Evolutionary conservation across 2,329 filamentous ascomycete species (phyloP), one percentile per base, ranked within the genome.

Genomic region (Hypoxylon sp.): DNA sequence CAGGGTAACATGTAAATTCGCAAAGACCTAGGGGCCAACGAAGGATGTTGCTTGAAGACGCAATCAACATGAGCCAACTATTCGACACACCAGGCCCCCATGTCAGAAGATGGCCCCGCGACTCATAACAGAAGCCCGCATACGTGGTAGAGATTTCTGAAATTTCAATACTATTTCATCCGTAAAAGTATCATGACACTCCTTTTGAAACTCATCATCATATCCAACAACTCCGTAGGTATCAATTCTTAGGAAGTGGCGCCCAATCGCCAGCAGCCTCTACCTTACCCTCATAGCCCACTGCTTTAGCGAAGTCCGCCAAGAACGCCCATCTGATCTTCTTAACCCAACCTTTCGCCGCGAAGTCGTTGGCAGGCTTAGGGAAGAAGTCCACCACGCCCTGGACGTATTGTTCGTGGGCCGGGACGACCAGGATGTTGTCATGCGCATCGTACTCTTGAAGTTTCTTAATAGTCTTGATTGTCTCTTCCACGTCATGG

Each of bases 251-350:
- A 2, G 55, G 37, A n/a, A 63, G 10, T 6, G 68, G 70, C 3
- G 48, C 55, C 17, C 62, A 71, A 37, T 76, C 73, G 3, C 64
- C 68, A 56, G 68, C 68, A 4, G 61, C 48, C 33, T 64, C 71
- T 10, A 75, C 58, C 42, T 75, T 72, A 14, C 74, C 76, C 29
- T 77, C 71, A 44, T 74, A 72, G 0, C 75, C 75, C 10, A 85
- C 77, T 0, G 82, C 84, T 29, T 78, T 74, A 5, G 81, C 78
- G 70, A 86, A 86, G 64, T 87, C 85, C 35, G 77, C 80, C 71
- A 88, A 74, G 72, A 88, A 88, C 58, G 79, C 72, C 82, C 86
- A 89, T 35, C 81, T 76, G 1, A 76, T 76, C 67, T 83, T 82
- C 52, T 79, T 72, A n/a, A 77, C 80, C 82, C 83, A 84, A 0